Conservation (phyloP, 345 rosid species). For the Brassica napus region Da-Ae NC_063438.1:3859001-3859500, state of each 20-base stretch:
- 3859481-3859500: no score
- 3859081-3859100: background rate
- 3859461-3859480: background rate
- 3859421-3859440: constrained; percentile 93
- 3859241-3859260: constrained; percentile 97
- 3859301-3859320: background rate
- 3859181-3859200: constrained; percentile 84
- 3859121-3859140: background rate
- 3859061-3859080: background rate
- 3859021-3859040: constrained; percentile 1
- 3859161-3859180: background rate
- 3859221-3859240: constrained; percentile 94
- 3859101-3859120: background rate
- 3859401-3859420: constrained; percentile 85
- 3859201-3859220: constrained; percentile 89
- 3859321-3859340: background rate
- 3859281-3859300: background rate
- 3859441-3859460: constrained; percentile 65
- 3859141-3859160: constrained; percentile 1
- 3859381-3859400: constrained; percentile 88
- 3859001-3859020: background rate
- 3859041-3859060: background rate
- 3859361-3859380: constrained; percentile 89
- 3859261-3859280: constrained; percentile 86
- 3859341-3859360: constrained; percentile 72